Conservation (phyloP, 2,329 filamentous ascomycete species). For the Aspergillus amoenus region DNA sequence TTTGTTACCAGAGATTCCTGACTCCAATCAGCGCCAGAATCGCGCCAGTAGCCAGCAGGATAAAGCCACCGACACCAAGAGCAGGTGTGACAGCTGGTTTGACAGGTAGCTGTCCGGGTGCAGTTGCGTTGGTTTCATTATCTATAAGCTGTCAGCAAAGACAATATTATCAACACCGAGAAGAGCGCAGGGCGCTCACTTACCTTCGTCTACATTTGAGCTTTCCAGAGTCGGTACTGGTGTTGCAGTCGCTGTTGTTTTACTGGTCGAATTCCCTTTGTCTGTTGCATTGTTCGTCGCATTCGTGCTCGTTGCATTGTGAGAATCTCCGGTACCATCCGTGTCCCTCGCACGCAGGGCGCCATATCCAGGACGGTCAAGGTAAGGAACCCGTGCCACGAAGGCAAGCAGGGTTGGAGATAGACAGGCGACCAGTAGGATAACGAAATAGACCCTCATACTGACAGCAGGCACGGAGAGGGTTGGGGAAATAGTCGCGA, state of each 20-base stretch:
- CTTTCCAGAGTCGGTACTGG: slow-evolving; percentile 27
- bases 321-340: slow-evolving; percentile 1
- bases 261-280: slow-evolving; percentile 12
- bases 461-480: background rate
- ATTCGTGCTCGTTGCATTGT: slow-evolving; percentile 6
- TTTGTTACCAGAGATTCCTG: slow-evolving; percentile 65
- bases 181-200: background rate
- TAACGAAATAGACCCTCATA: slow-evolving; percentile 16
- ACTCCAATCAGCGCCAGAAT: slow-evolving; percentile 76
- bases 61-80: slow-evolving; percentile 72
- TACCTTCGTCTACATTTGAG: slow-evolving; percentile 16
- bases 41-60: slow-evolving; percentile 72
- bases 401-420: slow-evolving; percentile 14
- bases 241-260: slow-evolving; percentile 17
- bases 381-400: slow-evolving; percentile 13
- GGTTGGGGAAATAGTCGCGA: background rate
- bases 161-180: background rate
- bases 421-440: slow-evolving; percentile 16
- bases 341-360: slow-evolving; percentile 6
- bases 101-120: slow-evolving; percentile 60
- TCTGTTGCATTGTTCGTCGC: slow-evolving; percentile 13
- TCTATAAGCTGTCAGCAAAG: background rate
- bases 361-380: slow-evolving; percentile 7
- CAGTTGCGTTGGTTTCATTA: slow-evolving; percentile 23
- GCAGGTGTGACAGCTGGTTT: slow-evolving; percentile 75